Base-by-base conservation (phyloP, 176 grass and related monocot genomes). In the Saccharum officinarum region DNA sequence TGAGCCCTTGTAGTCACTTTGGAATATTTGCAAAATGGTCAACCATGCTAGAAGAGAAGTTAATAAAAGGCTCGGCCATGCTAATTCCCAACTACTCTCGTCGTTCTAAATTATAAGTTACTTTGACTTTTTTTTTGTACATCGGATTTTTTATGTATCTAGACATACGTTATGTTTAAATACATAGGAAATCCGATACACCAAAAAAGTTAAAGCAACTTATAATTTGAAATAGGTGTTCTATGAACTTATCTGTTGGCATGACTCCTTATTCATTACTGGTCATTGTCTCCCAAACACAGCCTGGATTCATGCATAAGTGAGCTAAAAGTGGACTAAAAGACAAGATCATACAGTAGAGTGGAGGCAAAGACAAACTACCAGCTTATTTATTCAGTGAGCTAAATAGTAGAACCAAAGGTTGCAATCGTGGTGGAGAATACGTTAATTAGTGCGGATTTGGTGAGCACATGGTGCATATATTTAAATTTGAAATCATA, bases 321-420 rank as follows among this genome's bases (percentile, higher is more conserved):
- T 78, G 17, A 71, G 59, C 52, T 63, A 38, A 76, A 76, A 84
- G 72, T 84, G 45, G 14, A 67, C 42, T 83, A 71, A 20, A 83
- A 71, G 80, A 63, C 30, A 83, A 83, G 73, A 52, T 63, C 66
- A 41, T 42, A 62, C 18, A 52, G 45, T 71, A 83, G 54, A 78
- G 80, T 88, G 52, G 40, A 83, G 73, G 46, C 26, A 88, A 61
- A 70, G 72, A 22, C 65, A 77, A 45, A 87, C 71, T 23, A 67
- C 5, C 5, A 42, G 41, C 46, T 49, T 49, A 49, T 49, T 59
- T 12, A 47, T 47, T 71, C 10, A 22, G 77, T 44, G 28, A 75
- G 23, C 26, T 23, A 36, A 36, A 75, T 49, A 8, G 55, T 64
- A 75, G 11, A 23, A 15, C 5, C 2, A 23, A 47, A 62, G 28